phyloP scores from a whole-genome alignment of 2,329 filamentous ascomycete genomes.

The Fusarium praegraminearum region DNA sequence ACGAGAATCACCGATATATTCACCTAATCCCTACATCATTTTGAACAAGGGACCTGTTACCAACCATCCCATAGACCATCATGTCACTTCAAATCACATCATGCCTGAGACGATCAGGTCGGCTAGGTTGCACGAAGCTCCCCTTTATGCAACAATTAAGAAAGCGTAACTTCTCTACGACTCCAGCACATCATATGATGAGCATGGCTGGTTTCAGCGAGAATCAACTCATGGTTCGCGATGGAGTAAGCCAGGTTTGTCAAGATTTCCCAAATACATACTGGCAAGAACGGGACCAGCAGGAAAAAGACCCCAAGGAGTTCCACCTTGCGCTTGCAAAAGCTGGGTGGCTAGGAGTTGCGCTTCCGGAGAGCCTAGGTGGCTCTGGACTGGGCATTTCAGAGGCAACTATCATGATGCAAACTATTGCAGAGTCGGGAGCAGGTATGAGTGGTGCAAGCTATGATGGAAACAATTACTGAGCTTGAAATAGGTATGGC shows the following conservation, averaged over 20 bases:
- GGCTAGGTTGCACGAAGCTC: background rate
- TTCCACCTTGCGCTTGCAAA: slow-evolving; percentile 80
- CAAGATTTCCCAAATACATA: slow-evolving; percentile 78
- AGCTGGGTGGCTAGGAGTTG: slow-evolving; percentile 85
- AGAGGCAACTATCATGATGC: slow-evolving; percentile 89
- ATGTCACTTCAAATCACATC: background rate
- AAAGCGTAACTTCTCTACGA: background rate
- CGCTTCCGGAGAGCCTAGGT: slow-evolving; percentile 78
- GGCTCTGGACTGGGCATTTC: slow-evolving; percentile 82
- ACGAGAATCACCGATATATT: background rate
- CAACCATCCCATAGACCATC: background rate
- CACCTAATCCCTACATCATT: background rate
- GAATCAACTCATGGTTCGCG: slow-evolving; percentile 77
- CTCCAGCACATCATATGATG: slow-evolving; percentile 65
- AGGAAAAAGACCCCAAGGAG: slow-evolving; percentile 77
- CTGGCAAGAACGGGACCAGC: slow-evolving; percentile 80
- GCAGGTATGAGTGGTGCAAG: slow-evolving; percentile 63
- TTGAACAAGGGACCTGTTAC: background rate
- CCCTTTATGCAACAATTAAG: background rate
- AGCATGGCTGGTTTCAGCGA: slow-evolving; percentile 78
- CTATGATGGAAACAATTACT: background rate
- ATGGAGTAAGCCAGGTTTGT: slow-evolving; percentile 76
- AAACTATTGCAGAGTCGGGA: slow-evolving; percentile 81
- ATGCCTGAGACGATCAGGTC: background rate
- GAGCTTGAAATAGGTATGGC: slow-evolving; percentile 64